Evolutionary conservation across 768 basidiomycete genomes (phyloP), one percentile per base, ranked within the genome.

Genomic region (Panaeolus papilionaceus): DNA sequence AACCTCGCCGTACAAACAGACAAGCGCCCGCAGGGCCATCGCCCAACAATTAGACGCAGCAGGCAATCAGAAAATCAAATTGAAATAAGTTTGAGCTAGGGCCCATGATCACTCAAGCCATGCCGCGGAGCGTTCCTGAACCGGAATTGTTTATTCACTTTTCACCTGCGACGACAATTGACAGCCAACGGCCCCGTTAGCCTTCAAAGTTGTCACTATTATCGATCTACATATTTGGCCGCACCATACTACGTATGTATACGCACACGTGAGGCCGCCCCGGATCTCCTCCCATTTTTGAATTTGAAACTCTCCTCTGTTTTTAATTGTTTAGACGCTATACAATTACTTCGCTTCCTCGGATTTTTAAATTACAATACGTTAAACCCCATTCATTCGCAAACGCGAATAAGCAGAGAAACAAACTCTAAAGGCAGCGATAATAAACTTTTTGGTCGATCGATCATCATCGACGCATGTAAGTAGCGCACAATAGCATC

Each of bases 1-100:
- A 33, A 33, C 33, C 33, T 33, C 47, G 2, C 20, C 20, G 6
- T 5, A 23, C 33, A 58, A 28, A 1, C 28, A 58, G 26, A 33
- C 28, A 58, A 33, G 54, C 54, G 54, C 54, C 54, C 54, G 33
- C 54, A 33, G 54, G 28, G 54, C 28, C 54, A 58, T 58, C 54
- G 33, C 10, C 54, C 28, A 33, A 33, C 28, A 58, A 33, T 58
- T 58, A 5, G 47, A 26, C 47, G 47, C 47, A 51, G 28, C 26
- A 23, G 20, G 47, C 26, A 20, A 51, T 51, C 26, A 51, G 9
- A 12, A n/a, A 51, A 20, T 9, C 26, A 51, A 23, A 20, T 23
- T 23, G 23, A 23, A 23, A 23, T 23, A 33, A 2, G 23, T 51
- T 23, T 3, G 11, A 3, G 28, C 54, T 58, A 37, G 54, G 54